phyloP scores from a whole-genome alignment of 148 eudicot species.

The Salicornia ramosissima region DNA sequence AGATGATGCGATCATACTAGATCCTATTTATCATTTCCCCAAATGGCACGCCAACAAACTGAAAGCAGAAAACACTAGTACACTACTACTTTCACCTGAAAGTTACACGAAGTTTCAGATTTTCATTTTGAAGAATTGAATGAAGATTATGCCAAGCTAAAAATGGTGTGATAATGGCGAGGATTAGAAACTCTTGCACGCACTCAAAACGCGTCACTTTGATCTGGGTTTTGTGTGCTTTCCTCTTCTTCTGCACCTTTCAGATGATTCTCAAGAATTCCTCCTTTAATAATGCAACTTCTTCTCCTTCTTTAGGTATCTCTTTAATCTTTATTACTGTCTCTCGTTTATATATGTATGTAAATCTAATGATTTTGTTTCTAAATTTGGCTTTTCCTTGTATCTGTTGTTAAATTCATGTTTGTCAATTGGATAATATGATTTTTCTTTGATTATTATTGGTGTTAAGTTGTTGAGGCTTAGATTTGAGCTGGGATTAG shows the following conservation, averaged over 20 bases:
- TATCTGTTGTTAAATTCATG: too few species aligned
- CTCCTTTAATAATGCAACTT: conserved; percentile 4
- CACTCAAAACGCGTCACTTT: conserved; percentile 29
- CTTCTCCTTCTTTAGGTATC: conserved; percentile 45
- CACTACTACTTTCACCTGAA: neutral
- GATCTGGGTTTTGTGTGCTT: conserved; percentile 53
- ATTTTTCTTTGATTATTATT: too few species aligned
- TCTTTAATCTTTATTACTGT: neutral
- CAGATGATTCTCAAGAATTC: conserved; percentile 51
- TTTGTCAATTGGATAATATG: neutral
- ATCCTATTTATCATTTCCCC: too few species aligned
- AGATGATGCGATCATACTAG: too few species aligned
- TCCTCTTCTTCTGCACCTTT: conserved; percentile 44
- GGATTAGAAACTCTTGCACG: conserved; percentile 34
- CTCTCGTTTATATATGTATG: neutral
- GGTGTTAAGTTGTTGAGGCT: too few species aligned
- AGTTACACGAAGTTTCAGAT: neutral
- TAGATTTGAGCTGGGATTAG: too few species aligned
- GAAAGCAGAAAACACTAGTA: too few species aligned
- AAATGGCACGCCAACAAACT: too few species aligned
- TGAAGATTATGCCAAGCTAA: conserved; percentile 7
- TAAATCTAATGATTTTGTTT: neutral
- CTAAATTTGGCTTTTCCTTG: neutral
- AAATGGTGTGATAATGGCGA: conserved; percentile 35
- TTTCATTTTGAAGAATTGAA: neutral